These are phyloP conservation scores for Tricholoma hemisulphureum DNA, from an alignment of 768 basidiomycete species.

Conservation along the genomic window DNA sequence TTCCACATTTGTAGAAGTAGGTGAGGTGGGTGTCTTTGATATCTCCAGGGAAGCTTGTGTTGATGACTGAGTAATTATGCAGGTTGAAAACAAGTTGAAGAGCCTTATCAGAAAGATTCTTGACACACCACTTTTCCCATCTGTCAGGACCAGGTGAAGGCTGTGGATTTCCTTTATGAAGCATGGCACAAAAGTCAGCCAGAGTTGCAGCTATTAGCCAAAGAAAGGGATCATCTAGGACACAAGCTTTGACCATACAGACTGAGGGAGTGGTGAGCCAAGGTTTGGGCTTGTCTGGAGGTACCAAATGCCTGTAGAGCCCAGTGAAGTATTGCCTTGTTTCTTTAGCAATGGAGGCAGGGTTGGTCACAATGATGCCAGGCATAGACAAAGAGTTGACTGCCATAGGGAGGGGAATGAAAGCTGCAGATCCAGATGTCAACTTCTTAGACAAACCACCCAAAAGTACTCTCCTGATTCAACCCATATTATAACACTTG, in stretches of 20 bases:
- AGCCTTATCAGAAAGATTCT: slow-evolving; percentile 3
- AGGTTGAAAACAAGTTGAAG: slow-evolving; percentile 9
- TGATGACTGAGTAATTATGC: slow-evolving; percentile 6
- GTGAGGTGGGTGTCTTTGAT: slow-evolving; percentile 7
- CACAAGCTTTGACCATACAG: background rate
- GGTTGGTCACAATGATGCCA: slow-evolving; percentile 7
- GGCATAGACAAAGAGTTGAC: slow-evolving; percentile 5
- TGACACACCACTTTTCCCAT: slow-evolving; percentile 15
- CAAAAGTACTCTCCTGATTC: background rate
- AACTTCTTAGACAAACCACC: slow-evolving; percentile 6
- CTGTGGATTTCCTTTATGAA: slow-evolving; percentile 6
- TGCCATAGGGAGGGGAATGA: slow-evolving; percentile 7
- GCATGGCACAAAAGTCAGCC: slow-evolving; percentile 9
- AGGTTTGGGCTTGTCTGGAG: slow-evolving; percentile 18
- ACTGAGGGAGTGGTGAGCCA: slow-evolving; percentile 21
- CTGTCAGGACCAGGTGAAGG: slow-evolving; percentile 7
- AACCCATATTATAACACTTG: background rate
- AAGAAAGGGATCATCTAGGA: background rate
- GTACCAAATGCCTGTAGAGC: slow-evolving; percentile 10
- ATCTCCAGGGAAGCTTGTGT: background rate
- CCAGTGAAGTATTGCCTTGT: slow-evolving; percentile 17
- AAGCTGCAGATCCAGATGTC: background rate
- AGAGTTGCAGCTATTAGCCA: background rate
- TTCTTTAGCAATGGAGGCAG: slow-evolving; percentile 5
- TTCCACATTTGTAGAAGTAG: too few relatives aligned